Evolutionary conservation across 306 rosid species (phyloP).

Genomic region (Senna siamea): DNA sequence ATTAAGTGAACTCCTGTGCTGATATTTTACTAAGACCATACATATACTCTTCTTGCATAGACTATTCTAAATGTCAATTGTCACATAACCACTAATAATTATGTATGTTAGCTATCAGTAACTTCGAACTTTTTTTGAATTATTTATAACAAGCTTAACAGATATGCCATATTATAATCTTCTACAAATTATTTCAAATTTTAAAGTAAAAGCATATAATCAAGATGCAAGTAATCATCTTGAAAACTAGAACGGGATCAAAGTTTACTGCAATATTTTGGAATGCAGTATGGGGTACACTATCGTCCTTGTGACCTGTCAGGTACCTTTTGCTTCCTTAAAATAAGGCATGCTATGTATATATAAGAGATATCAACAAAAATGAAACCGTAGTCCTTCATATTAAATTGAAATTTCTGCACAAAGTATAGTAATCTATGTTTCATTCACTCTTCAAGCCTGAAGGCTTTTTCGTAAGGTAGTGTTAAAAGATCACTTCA

Average conservation of each 20-base stretch:
- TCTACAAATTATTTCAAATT: too few species aligned
- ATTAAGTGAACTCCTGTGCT: too few species aligned
- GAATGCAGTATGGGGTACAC: neutral
- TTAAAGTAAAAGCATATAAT: neutral
- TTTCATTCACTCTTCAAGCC: too few species aligned
- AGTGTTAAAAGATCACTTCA: neutral
- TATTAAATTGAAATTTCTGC: neutral
- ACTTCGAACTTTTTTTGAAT: neutral
- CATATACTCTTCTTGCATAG: neutral
- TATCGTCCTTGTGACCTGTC: neutral
- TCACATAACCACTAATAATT: neutral
- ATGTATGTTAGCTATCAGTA: neutral
- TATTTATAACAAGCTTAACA: neutral
- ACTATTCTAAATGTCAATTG: neutral
- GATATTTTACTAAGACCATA: too few species aligned
- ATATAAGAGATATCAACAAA: neutral
- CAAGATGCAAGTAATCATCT: neutral
- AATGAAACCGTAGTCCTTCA: neutral
- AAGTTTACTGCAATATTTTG: neutral
- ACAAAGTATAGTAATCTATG: neutral
- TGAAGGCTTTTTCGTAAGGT: neutral
- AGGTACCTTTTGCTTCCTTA: conserved; percentile 12
- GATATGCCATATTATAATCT: too few species aligned
- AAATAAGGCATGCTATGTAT: conserved; percentile 2
- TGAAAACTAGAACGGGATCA: neutral